A percentile compares a stretch with the other conserved stretches of the same genome.
These are phyloP conservation scores for Guadua angustifolia DNA, from an alignment of 176 grass and related monocot species.

Conservation along the genomic window DNA sequence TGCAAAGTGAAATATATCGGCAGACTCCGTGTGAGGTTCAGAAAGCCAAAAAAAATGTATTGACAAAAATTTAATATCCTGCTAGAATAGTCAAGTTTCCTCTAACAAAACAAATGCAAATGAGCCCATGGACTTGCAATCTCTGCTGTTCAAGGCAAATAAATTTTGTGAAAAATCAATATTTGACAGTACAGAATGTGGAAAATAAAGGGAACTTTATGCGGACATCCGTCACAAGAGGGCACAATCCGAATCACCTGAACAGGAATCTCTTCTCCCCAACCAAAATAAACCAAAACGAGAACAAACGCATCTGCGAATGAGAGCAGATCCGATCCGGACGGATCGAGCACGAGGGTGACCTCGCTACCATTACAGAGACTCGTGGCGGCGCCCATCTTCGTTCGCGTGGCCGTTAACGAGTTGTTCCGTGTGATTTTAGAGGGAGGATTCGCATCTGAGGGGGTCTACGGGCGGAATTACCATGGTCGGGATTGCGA, in stretches of 20 bases:
- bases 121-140: not conserved
- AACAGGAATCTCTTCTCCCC: not conserved
- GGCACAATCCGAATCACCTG: not conserved
- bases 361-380: constrained; percentile 46
- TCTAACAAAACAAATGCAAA: constrained; percentile 9
- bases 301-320: not conserved
- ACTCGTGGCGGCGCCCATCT: constrained; percentile 42
- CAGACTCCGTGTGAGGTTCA: not conserved
- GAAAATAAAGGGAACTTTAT: not conserved
- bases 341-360: not conserved
- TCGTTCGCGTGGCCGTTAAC: constrained; percentile 15
- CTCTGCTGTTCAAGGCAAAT: not conserved
- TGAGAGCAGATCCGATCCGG: not conserved
- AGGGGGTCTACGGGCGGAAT: too few species aligned
- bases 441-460: not conserved
- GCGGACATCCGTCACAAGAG: not conserved
- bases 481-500: too few species aligned
- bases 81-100: not conserved
- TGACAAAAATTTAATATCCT: not conserved
- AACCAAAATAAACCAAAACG: not conserved
- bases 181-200: not conserved
- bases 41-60: not conserved
- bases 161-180: not conserved
- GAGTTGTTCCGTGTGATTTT: not conserved
- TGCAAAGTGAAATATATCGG: not conserved